Percentiles rank a stretch among this genome's conserved stretches.
These are phyloP conservation scores for Trichoderma sp. DNA, from an alignment of 2,329 filamentous ascomycete genomes.

Conservation along the genomic window DNA sequence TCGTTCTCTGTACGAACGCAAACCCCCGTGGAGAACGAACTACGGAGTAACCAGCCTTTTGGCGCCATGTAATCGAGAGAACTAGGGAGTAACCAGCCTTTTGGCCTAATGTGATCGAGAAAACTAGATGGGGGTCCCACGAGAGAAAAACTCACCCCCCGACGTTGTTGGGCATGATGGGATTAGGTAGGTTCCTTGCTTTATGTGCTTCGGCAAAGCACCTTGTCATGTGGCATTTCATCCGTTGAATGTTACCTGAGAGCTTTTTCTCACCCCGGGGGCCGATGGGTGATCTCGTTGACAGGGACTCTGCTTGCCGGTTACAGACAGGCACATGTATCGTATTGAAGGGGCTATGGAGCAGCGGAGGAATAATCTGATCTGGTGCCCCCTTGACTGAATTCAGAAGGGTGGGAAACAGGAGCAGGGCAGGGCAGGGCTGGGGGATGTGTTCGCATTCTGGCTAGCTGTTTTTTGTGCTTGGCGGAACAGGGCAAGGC, in stretches of 20 bases:
- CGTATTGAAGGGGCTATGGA: neutral
- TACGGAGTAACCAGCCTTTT: neutral
- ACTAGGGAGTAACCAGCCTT: neutral
- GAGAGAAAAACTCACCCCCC: neutral
- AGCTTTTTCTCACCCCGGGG: neutral
- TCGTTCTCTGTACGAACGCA: neutral
- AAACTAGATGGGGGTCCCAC: neutral
- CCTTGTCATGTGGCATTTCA: conserved; percentile 1
- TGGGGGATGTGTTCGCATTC: neutral
- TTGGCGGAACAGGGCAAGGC: neutral
- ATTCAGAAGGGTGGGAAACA: neutral
- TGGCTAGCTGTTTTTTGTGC: neutral
- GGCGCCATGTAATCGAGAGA: neutral
- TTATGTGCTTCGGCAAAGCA: neutral
- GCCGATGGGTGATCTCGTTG: neutral
- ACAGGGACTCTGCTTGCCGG: neutral
- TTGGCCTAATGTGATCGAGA: neutral
- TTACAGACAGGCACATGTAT: neutral
- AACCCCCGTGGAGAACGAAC: neutral
- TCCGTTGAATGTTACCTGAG: neutral
- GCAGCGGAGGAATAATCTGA: neutral
- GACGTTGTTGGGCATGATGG: neutral
- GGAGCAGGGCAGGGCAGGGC: neutral
- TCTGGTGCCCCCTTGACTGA: neutral
- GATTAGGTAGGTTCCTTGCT: neutral